These are phyloP conservation scores for Fusarium redolens DNA, from an alignment of 2,329 filamentous ascomycete genomes.

Conservation along the genomic window DNA sequence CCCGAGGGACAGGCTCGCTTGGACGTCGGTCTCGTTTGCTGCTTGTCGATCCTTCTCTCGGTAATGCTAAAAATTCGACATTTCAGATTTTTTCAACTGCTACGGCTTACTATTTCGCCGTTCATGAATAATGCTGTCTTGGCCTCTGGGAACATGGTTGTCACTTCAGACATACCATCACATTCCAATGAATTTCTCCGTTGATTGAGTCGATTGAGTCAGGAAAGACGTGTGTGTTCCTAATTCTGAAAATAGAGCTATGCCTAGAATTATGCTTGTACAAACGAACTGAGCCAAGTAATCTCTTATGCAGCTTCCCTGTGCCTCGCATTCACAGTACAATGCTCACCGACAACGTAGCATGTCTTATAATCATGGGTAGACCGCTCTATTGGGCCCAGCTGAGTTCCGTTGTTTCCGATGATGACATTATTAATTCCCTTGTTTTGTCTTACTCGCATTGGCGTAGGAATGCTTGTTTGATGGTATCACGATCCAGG, in stretches of 20 bases:
- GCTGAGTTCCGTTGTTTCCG: constrained; percentile 20
- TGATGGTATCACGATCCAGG: constrained; percentile 3
- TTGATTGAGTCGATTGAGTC: not conserved
- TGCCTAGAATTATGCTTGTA: not conserved
- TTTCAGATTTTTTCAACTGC: constrained; percentile 1
- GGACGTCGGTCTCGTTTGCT: constrained; percentile 11
- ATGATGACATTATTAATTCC: not conserved
- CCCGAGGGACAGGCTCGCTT: constrained; percentile 7
- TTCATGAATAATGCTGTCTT: constrained; percentile 19
- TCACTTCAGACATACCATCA: not conserved
- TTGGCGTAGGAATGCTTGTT: not conserved
- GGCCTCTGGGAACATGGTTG: constrained; percentile 1
- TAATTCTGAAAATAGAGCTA: constrained; percentile 7
- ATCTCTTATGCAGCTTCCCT: constrained; percentile 13
- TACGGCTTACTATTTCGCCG: not conserved
- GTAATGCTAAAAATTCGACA: constrained; percentile 24
- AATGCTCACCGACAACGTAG: constrained; percentile 9
- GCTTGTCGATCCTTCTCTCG: constrained; percentile 40
- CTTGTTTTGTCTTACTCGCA: not conserved
- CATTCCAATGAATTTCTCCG: constrained; percentile 5
- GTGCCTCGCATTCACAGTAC: constrained; percentile 14
- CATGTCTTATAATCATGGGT: constrained; percentile 7
- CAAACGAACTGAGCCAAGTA: constrained; percentile 1
- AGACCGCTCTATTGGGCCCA: constrained; percentile 14
- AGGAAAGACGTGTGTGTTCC: not conserved